A percentile compares a stretch with the other conserved stretches of the same genome.
phyloP scores from a whole-genome alignment of 345 rosid genomes.

The Adansonia digitata region DNA sequence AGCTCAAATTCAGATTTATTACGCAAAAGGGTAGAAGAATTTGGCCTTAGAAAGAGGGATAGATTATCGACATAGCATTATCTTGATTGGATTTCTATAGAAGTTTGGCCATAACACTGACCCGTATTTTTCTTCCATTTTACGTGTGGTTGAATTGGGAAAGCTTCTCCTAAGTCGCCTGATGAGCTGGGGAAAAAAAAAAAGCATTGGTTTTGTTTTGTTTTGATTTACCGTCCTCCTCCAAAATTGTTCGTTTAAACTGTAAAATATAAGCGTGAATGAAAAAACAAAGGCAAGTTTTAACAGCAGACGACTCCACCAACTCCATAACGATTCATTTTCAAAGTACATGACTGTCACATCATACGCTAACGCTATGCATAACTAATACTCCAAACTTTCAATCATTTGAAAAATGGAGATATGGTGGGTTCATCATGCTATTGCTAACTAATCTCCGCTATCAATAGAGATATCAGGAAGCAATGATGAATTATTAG shows the following conservation, averaged over 20 bases:
- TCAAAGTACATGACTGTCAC: background rate
- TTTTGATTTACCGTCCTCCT: too few relatives aligned
- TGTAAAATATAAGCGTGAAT: background rate
- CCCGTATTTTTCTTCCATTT: background rate
- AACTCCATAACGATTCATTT: background rate
- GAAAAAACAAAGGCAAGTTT: background rate
- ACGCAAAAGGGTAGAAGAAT: background rate
- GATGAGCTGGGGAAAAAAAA: background rate
- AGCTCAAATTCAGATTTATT: background rate
- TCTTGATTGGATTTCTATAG: background rate
- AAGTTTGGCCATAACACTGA: background rate
- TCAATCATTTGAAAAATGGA: background rate
- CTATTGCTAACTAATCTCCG: background rate
- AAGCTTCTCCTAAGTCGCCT: background rate
- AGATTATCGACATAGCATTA: background rate
- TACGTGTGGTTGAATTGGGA: background rate
- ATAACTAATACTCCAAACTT: background rate
- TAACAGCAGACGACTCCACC: slow-evolving; percentile 1
- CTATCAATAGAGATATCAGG: background rate
- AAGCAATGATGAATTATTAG: background rate
- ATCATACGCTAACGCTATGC: background rate
- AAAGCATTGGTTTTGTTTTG: background rate
- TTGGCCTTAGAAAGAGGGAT: background rate
- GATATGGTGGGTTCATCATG: background rate
- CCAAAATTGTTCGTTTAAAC: background rate